A percentile compares a stretch with the other conserved stretches of the same genome.
Evolutionary conservation across 2,329 filamentous ascomycete species (phyloP).

Genomic region (Diaporthe batatas): DNA sequence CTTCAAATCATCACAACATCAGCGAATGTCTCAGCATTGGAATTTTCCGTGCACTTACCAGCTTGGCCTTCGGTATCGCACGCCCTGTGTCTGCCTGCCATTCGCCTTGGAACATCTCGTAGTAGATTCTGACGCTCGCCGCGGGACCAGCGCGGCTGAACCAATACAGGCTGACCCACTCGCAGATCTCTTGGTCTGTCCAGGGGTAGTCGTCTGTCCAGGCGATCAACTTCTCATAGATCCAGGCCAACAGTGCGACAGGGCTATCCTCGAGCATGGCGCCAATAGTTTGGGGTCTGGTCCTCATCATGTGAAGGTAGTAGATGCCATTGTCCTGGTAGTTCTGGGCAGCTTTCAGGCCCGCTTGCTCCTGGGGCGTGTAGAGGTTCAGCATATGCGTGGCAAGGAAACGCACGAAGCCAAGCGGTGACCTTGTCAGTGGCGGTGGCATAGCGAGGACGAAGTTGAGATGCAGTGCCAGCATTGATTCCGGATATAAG

Average conservation of each 20-base stretch:
- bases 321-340: not conserved
- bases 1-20: not conserved
- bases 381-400: constrained; percentile 23
- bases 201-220: constrained; percentile 81
- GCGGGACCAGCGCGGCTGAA: constrained; percentile 78
- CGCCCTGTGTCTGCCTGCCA: constrained; percentile 52
- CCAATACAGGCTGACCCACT: constrained; percentile 80
- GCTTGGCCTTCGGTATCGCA: constrained; percentile 34
- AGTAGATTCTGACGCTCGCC: constrained; percentile 78
- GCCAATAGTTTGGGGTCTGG: constrained; percentile 77
- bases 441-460: constrained; percentile 23
- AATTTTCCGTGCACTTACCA: constrained; percentile 2
- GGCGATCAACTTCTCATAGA: constrained; percentile 83
- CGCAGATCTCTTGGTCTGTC: constrained; percentile 82
- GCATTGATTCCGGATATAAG: constrained; percentile 12
- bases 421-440: constrained; percentile 9
- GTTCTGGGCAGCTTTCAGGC: constrained; percentile 1
- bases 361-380: constrained; percentile 4
- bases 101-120: constrained; percentile 62
- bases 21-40: too few species aligned
- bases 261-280: constrained; percentile 79
- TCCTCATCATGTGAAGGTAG: constrained; percentile 25
- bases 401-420: constrained; percentile 11
- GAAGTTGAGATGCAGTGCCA: constrained; percentile 18
- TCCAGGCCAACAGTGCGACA: constrained; percentile 79